Evolutionary conservation across 805 yeast genomes (phyloP).

Genomic region (Priceomyces castillae): DNA sequence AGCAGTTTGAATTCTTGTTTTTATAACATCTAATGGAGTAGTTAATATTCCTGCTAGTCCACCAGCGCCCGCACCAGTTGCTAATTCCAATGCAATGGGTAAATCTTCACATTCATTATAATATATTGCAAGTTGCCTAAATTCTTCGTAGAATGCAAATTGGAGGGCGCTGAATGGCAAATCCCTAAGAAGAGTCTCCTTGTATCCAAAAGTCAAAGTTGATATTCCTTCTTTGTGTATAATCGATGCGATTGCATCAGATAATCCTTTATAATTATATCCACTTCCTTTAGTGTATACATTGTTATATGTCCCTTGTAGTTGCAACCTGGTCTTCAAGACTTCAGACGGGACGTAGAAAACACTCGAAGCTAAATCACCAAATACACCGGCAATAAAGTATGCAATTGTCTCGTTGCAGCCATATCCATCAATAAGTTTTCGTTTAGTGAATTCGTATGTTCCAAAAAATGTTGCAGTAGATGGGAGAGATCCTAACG

Average conservation of each 20-base stretch:
- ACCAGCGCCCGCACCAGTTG: slow-evolving; percentile 95
- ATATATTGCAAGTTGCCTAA: slow-evolving; percentile 57
- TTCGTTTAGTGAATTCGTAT: slow-evolving; percentile 78
- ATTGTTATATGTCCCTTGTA: slow-evolving; percentile 86
- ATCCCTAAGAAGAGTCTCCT: slow-evolving; percentile 89
- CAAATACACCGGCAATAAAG: slow-evolving; percentile 84
- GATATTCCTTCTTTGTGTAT: slow-evolving; percentile 65
- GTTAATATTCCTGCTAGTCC: slow-evolving; percentile 87
- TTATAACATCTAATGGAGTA: slow-evolving; percentile 89
- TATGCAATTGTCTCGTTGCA: slow-evolving; percentile 79
- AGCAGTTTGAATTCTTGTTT: slow-evolving; percentile 92
- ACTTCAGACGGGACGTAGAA: slow-evolving; percentile 96
- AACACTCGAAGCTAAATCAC: slow-evolving; percentile 85
- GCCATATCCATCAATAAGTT: slow-evolving; percentile 57
- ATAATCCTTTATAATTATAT: slow-evolving; percentile 76
- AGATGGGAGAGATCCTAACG: slow-evolving; percentile 89
- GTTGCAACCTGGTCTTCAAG: slow-evolving; percentile 84
- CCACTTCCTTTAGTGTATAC: slow-evolving; percentile 70
- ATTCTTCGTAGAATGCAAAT: slow-evolving; percentile 90
- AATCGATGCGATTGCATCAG: slow-evolving; percentile 68
- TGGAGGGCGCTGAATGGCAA: slow-evolving; percentile 95
- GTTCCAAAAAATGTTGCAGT: slow-evolving; percentile 93
- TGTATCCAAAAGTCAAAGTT: slow-evolving; percentile 86
- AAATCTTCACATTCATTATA: slow-evolving; percentile 42
- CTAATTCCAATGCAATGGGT: slow-evolving; percentile 59